Evolutionary conservation across 495 filamentous ascomycete genomes (phyloP), one percentile per base, ranked within the genome.

Genomic region (Hypoxylon fragiforme): DNA sequence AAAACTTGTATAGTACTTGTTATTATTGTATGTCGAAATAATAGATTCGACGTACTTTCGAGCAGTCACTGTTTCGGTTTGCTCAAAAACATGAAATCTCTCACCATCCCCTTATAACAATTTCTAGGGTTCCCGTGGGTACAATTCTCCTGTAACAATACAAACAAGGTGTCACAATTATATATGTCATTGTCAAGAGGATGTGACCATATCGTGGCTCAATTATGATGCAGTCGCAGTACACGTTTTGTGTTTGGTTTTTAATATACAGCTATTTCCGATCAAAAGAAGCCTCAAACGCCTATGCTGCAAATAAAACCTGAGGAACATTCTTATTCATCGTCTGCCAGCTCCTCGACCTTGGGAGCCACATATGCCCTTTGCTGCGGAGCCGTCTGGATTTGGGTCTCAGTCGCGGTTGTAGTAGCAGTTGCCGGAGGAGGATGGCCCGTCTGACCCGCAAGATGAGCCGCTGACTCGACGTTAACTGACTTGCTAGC

Each of bases 311-410:
- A 30, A 50, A 58, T 54, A 54, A 50, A 44, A 41, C 16, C 24
- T 35, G 19, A 19, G 19, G 21, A 35, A n/a, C 30, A 35, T 38
- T 44, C 30, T 50, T 64, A 73, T 62, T 74, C 74, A 64, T 85
- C 85, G 58, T 88, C 84, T 30, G 76, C 80, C 6, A 82, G 75
- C 57, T 90, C 86, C 65, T 90, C 86, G 5, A 90, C 85, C 34
- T 76, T 73, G 0, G 86, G 81, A 2, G 80, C 72, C 28, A 83
- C 66, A 58, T 85, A 80, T 21, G 48, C 50, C 51, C 73, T 77
- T 43, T 74, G 70, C 19, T 71, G 62, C 12, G 65, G 65, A n/a
- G 71, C 74, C 11, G 77, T 76, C 32, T 76, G 62, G 22, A 79
- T 62, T 53, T 71, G 77, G 26, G 69, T 79, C 7, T 75, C 71